Evolutionary conservation across 768 basidiomycete genomes (phyloP), one percentile per base, ranked within the genome.

Genomic region (Mycena metata): DNA sequence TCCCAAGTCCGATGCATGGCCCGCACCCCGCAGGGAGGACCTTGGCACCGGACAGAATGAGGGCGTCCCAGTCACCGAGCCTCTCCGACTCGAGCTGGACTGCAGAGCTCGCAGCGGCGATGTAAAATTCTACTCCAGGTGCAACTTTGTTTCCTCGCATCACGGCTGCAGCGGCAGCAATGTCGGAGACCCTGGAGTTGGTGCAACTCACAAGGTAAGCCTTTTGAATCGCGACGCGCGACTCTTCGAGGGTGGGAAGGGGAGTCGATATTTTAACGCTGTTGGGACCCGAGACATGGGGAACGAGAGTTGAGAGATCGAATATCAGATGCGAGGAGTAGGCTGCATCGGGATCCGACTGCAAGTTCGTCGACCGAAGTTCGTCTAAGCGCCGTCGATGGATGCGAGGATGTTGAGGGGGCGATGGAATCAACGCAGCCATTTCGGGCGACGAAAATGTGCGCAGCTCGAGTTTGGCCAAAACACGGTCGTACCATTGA

Each of bases 171-270:
- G 98, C 97, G 0, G 94, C 92, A 8, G 94, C 90, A 64, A 99
- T 91, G 72, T 99, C 98, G 0, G 96, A 98, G 3, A 92, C 93
- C 45, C 98, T 92, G 1, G 97, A 96, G 80, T 99, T 99, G 64
- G 98, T 99, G 79, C 98, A 99, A 72, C 94, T 96, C 66, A 99
- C 95, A 64, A 99, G 93, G 80, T 99, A 99, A 0, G 98, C 98
- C 79, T 99, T 99, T 74, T 99, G 88, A 76, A 99, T 98, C 30
- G 87, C 81, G 73, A 99, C 92, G 39, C 84, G 87, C 26, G 85
- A 82, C 36, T 88, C 83, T 73, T 92, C 91, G 15, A 99, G 88
- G n/a, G 85, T 83, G 0, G 97, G 94, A 0, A 99, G 88, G 0
- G 98, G 93, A 0, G 91, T 99, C n/a, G 96, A 94, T 55, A 99